Percentiles rank a stretch among this genome's conserved stretches.
These are phyloP conservation scores for Saccharum spontaneum DNA, from an alignment of 176 grass and related monocot genomes.

Conservation along the genomic window DNA sequence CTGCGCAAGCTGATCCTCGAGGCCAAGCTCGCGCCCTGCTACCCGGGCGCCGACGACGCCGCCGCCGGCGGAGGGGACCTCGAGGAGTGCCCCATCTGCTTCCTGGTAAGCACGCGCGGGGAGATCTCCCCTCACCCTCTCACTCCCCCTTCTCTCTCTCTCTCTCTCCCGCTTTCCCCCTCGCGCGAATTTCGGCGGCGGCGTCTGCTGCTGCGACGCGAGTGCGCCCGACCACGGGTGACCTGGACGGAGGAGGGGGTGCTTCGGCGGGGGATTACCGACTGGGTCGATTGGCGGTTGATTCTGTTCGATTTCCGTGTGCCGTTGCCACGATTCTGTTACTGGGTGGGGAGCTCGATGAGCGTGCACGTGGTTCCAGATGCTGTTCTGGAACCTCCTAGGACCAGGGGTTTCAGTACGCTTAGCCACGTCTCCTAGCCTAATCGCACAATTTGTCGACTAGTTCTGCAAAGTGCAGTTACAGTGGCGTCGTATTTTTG, in stretches of 20 bases:
- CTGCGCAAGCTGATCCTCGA: constrained; percentile 97
- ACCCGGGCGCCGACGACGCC: constrained; percentile 71
- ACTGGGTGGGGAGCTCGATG: not conserved
- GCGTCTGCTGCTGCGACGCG: not conserved
- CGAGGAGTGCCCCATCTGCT: constrained; percentile 99
- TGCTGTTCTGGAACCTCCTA: not conserved
- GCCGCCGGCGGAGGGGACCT: constrained; percentile 44
- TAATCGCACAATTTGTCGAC: constrained; percentile 24
- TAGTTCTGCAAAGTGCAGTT: constrained; percentile 13
- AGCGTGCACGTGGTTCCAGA: not conserved
- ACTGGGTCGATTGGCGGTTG: constrained; percentile 9
- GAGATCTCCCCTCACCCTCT: constrained; percentile 18
- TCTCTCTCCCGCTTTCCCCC: not conserved
- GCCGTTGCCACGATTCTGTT: not conserved
- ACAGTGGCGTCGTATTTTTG: constrained; percentile 20
- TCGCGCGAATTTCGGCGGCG: constrained; percentile 3
- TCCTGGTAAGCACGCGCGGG: constrained; percentile 56
- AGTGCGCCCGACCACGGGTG: not conserved
- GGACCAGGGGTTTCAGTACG: constrained; percentile 22
- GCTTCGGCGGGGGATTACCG: not conserved
- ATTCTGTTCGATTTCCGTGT: constrained; percentile 12
- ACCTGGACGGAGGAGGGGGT: not conserved
- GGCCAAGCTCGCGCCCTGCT: constrained; percentile 96
- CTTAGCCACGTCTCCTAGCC: not conserved
- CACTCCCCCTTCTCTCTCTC: not conserved